A percentile compares a stretch with the other conserved stretches of the same genome.
phyloP scores from a whole-genome alignment of 1,284 basidiomycete species.

The Moesziomyces sp. region DNA sequence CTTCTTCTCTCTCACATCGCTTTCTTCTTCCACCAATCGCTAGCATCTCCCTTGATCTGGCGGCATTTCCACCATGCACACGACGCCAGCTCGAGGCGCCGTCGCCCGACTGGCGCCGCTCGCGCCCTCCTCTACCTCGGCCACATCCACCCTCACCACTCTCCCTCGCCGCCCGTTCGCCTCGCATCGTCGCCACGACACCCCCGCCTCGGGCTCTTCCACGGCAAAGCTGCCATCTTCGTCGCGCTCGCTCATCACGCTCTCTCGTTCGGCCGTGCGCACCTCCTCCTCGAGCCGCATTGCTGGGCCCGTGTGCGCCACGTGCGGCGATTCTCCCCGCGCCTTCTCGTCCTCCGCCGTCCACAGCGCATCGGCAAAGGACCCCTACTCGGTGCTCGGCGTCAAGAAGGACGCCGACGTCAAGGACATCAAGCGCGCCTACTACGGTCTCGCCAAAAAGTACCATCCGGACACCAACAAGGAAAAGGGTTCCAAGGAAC shows the following conservation, averaged over 20 bases:
- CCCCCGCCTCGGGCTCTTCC: slow-evolving; percentile 4
- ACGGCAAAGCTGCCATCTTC: slow-evolving; percentile 9
- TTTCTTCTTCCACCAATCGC: not conserved
- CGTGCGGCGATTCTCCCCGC: slow-evolving; percentile 21
- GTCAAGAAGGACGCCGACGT: slow-evolving; percentile 84
- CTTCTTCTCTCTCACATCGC: too few species aligned
- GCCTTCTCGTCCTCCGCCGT: slow-evolving; percentile 24
- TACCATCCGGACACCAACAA: slow-evolving; percentile 98
- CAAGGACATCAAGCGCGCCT: slow-evolving; percentile 94
- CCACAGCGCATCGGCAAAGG: slow-evolving; percentile 72
- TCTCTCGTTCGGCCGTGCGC: slow-evolving; percentile 13
- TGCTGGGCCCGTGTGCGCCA: too few species aligned
- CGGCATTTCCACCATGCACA: slow-evolving; percentile 19
- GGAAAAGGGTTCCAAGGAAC: slow-evolving; percentile 87
- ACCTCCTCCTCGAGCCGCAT: slow-evolving; percentile 14
- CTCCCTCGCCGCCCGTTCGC: slow-evolving; percentile 14
- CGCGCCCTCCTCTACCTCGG: slow-evolving; percentile 21
- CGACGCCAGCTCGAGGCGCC: slow-evolving; percentile 29
- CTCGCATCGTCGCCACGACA: slow-evolving; percentile 6
- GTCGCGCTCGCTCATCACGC: slow-evolving; percentile 35
- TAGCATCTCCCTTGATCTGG: not conserved
- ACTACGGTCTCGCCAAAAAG: slow-evolving; percentile 98
- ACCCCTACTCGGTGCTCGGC: slow-evolving; percentile 91
- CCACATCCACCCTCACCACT: slow-evolving; percentile 2
- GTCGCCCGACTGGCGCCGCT: slow-evolving; percentile 26